These are phyloP conservation scores for Fusarium caatingaense DNA, from an alignment of 2,329 filamentous ascomycete genomes.

Conservation along the genomic window DNA sequence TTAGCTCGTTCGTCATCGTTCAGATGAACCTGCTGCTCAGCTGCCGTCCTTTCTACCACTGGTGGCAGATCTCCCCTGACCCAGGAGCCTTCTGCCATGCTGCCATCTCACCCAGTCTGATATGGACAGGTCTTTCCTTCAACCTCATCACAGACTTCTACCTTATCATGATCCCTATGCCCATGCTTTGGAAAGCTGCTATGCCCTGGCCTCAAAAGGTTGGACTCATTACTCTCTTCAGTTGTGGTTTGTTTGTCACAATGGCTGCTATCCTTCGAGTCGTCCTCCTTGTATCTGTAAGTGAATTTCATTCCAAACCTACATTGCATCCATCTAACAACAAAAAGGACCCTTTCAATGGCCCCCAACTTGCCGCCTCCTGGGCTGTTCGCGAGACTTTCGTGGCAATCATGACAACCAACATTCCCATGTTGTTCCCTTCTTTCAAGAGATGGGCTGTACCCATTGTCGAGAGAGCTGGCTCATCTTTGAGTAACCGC, in stretches of 20 bases:
- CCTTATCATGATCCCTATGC: slow-evolving; percentile 67
- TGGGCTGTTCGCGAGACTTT: slow-evolving; percentile 60
- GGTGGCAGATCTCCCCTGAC: slow-evolving; percentile 70
- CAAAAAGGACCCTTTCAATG: slow-evolving; percentile 54
- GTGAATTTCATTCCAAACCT: neutral
- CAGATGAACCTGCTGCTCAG: slow-evolving; percentile 62
- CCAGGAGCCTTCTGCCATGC: slow-evolving; percentile 64
- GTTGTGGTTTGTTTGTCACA: slow-evolving; percentile 55
- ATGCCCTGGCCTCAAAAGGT: slow-evolving; percentile 53
- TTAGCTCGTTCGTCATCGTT: slow-evolving; percentile 60
- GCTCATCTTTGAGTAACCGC: slow-evolving; percentile 37
- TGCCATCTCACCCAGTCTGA: slow-evolving; percentile 61
- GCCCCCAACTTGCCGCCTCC: slow-evolving; percentile 54
- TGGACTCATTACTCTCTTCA: slow-evolving; percentile 54
- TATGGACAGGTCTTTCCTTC: slow-evolving; percentile 63
- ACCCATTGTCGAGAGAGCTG: slow-evolving; percentile 41
- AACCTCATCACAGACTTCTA: slow-evolving; percentile 69
- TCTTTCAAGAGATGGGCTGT: slow-evolving; percentile 54
- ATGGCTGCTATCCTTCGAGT: slow-evolving; percentile 54
- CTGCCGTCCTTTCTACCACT: slow-evolving; percentile 63
- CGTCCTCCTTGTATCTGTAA: slow-evolving; percentile 46
- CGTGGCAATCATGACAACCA: slow-evolving; percentile 57
- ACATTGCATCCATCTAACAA: neutral
- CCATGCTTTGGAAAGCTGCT: slow-evolving; percentile 58
- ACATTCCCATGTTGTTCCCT: slow-evolving; percentile 60